Conservation (phyloP, 805 yeast genomes). For the Dipodascus albidus region DNA sequence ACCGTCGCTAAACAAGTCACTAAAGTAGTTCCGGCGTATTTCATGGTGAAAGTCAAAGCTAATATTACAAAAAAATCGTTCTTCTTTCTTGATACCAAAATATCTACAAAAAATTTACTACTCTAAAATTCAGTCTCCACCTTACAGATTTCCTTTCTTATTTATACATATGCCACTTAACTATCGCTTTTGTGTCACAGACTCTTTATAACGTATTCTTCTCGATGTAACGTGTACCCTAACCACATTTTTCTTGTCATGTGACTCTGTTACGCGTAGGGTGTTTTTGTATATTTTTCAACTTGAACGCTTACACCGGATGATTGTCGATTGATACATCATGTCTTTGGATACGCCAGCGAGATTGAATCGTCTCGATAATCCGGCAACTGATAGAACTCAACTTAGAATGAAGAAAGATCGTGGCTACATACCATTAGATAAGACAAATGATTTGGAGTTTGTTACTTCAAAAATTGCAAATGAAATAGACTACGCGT, state of each 20-base stretch:
- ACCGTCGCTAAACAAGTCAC: not conserved
- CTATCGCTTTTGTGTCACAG: not conserved
- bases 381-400: too few relatives aligned
- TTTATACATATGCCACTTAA: not conserved
- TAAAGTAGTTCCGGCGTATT: not conserved
- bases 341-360: too few relatives aligned
- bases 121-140: too few relatives aligned
- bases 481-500: not conserved
- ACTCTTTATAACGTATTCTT: not conserved
- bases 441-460: not conserved
- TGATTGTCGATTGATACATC: too few relatives aligned
- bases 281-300: too few relatives aligned
- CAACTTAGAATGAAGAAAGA: not conserved
- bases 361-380: too few relatives aligned
- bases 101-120: not conserved
- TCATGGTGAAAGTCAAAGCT: not conserved
- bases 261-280: too few relatives aligned
- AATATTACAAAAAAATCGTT: not conserved
- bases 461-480: not conserved
- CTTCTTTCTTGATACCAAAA: not conserved
- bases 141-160: not conserved
- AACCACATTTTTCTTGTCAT: too few relatives aligned
- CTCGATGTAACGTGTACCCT: not conserved
- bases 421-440: not conserved
- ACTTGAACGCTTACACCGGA: too few relatives aligned